A percentile compares a stretch with the other conserved stretches of the same genome.
These are phyloP conservation scores for Spinellus fusiger DNA, from an alignment of 192 early-diverging fungal species.

Conservation along the genomic window DNA sequence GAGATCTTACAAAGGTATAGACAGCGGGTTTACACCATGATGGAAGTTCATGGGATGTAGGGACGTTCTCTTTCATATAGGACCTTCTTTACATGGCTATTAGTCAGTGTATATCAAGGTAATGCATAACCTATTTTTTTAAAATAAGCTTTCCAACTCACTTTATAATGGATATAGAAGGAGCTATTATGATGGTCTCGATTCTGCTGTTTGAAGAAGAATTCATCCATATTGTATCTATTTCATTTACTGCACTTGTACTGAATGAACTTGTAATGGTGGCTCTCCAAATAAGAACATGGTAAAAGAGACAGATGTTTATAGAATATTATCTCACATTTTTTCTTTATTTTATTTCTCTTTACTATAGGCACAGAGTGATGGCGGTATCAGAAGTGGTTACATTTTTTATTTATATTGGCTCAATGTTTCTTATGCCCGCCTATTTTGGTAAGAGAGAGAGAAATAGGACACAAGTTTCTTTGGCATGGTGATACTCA, in stretches of 20 bases:
- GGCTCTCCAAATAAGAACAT: conserved; percentile 86
- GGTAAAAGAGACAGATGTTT: no score
- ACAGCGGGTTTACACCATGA: no score
- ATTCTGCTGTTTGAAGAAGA: conserved; percentile 94
- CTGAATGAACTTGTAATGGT: conserved; percentile 97
- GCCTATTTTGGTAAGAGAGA: conserved; percentile 79
- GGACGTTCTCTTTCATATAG: conserved; percentile 86
- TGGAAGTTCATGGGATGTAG: conserved; percentile 26
- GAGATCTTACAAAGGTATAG: conserved; percentile 77
- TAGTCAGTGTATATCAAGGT: conserved; percentile 95
- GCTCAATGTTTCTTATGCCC: conserved; percentile 83
- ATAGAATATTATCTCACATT: not conserved
- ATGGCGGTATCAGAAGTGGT: conserved; percentile 84
- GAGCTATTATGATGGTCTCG: conserved; percentile 90
- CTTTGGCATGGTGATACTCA: not conserved
- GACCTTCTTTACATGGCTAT: conserved; percentile 92
- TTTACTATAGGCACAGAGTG: conserved; percentile 56
- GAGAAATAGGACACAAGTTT: not conserved
- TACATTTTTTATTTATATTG: conserved; percentile 78
- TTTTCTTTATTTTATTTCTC: not conserved
- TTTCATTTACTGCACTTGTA: conserved; percentile 90
- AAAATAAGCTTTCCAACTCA: conserved; percentile 63
- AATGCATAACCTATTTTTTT: conserved; percentile 46
- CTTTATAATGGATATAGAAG: conserved; percentile 68
- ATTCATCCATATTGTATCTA: conserved; percentile 91